phyloP scores from a whole-genome alignment of 2,329 filamentous ascomycete genomes.

The Alternaria sp. region DNA sequence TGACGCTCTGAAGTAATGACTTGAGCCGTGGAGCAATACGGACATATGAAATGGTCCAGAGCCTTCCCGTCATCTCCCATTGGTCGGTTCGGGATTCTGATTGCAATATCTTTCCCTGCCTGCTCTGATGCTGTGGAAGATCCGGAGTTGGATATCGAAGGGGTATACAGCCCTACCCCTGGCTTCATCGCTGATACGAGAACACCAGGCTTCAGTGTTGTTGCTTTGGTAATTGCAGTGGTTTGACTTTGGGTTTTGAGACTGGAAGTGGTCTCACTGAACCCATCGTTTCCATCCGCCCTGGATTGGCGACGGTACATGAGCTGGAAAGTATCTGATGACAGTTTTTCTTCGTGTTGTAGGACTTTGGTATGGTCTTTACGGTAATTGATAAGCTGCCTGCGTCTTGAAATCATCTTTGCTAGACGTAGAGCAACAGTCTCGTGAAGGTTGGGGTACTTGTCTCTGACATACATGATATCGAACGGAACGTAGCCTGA shows the following conservation, averaged over 20 bases:
- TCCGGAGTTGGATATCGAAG: neutral
- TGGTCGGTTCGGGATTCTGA: neutral
- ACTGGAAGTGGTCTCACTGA: neutral
- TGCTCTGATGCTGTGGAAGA: neutral
- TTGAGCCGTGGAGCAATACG: neutral
- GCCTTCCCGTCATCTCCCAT: neutral
- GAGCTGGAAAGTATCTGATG: fast-evolving
- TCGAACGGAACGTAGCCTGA: neutral
- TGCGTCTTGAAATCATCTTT: neutral
- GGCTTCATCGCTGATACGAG: neutral
- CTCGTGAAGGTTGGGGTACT: neutral
- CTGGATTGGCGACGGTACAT: neutral
- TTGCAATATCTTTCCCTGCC: neutral
- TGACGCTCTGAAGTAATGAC: neutral
- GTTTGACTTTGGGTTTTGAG: neutral
- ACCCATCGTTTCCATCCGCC: neutral
- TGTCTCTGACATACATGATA: neutral
- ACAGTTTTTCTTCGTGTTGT: neutral
- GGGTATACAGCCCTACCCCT: neutral
- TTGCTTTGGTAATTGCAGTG: neutral
- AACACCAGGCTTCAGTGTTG: neutral
- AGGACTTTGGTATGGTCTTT: neutral
- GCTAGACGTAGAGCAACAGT: neutral
- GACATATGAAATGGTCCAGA: neutral
- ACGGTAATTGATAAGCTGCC: neutral